Conservation (phyloP, 1,284 basidiomycete genomes). For the Papiliotrema flavescens region DNA sequence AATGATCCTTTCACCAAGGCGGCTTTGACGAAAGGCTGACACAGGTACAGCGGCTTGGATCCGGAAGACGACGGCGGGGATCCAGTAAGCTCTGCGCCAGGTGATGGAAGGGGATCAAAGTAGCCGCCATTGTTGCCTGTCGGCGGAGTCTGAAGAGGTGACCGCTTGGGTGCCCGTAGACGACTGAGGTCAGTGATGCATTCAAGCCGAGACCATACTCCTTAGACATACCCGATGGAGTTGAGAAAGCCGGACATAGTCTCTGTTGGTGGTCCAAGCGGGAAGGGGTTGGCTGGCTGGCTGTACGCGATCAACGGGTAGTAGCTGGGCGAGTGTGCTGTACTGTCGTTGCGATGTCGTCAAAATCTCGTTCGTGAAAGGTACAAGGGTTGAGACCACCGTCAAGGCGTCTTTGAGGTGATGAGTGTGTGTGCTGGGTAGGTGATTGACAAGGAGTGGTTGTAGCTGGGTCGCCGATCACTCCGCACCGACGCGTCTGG, state of each 20-base stretch:
- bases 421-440: not conserved
- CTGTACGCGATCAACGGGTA: not conserved
- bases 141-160: conserved; percentile 27
- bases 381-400: not conserved
- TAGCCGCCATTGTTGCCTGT: conserved; percentile 17
- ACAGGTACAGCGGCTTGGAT: conserved; percentile 71
- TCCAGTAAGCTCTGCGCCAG: conserved; percentile 29
- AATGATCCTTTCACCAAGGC: conserved; percentile 97
- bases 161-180: conserved; percentile 45
- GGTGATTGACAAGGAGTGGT: not conserved
- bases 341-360: not conserved
- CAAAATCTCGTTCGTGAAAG: not conserved
- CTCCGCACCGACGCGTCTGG: not conserved
- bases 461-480: no score
- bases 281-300: not conserved
- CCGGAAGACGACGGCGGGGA: conserved; percentile 16
- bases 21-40: conserved; percentile 92
- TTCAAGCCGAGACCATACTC: not conserved
- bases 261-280: not conserved
- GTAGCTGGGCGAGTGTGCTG: not conserved
- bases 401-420: not conserved
- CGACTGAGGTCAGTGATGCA: conserved; percentile 24
- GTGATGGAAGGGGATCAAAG: conserved; percentile 42
- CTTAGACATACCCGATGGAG: conserved; percentile 39
- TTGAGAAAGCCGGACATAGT: conserved; percentile 46